phyloP scores from a whole-genome alignment of 1,284 basidiomycete species.

The Sparassis latifolia region DNA sequence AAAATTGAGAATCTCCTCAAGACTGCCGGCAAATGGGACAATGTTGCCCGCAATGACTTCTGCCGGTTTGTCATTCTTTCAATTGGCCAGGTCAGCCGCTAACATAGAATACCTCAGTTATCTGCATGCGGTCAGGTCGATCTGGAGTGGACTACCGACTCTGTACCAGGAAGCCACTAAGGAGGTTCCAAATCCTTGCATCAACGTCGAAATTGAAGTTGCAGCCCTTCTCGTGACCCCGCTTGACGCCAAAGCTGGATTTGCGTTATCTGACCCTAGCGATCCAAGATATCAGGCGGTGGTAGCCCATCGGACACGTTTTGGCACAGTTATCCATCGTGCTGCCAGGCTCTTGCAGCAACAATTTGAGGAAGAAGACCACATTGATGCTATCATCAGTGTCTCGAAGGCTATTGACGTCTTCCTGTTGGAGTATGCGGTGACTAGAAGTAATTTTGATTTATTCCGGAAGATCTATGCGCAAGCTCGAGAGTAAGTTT shows the following conservation, averaged over 20 bases:
- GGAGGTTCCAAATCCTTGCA: conserved; percentile 46
- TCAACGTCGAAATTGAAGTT: conserved; percentile 56
- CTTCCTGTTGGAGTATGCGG: conserved; percentile 69
- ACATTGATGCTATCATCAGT: conserved; percentile 82
- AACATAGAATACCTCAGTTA: conserved; percentile 36
- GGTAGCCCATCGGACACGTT: conserved; percentile 52
- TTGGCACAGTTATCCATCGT: conserved; percentile 64
- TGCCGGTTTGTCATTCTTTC: conserved; percentile 58
- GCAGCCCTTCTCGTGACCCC: conserved; percentile 59
- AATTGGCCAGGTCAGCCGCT: conserved; percentile 1
- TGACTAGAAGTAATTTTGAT: conserved; percentile 53
- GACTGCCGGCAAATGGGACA: conserved; percentile 57
- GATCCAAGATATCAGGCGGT: conserved; percentile 75
- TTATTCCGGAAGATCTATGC: conserved; percentile 63
- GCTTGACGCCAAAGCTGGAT: conserved; percentile 65
- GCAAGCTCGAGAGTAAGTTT: conserved; percentile 61
- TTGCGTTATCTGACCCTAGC: conserved; percentile 67
- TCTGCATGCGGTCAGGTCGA: conserved; percentile 55
- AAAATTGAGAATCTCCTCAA: conserved; percentile 63
- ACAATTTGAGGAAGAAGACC: conserved; percentile 71
- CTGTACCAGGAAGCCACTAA: conserved; percentile 58
- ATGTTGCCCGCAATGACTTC: conserved; percentile 84
- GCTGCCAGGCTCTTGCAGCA: conserved; percentile 66
- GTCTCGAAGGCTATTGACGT: conserved; percentile 70
- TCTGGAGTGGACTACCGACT: conserved; percentile 70